Evolutionary conservation across 345 rosid genomes (phyloP), one percentile per base, ranked within the genome.

Genomic region (Cochlearia excelsa): DNA sequence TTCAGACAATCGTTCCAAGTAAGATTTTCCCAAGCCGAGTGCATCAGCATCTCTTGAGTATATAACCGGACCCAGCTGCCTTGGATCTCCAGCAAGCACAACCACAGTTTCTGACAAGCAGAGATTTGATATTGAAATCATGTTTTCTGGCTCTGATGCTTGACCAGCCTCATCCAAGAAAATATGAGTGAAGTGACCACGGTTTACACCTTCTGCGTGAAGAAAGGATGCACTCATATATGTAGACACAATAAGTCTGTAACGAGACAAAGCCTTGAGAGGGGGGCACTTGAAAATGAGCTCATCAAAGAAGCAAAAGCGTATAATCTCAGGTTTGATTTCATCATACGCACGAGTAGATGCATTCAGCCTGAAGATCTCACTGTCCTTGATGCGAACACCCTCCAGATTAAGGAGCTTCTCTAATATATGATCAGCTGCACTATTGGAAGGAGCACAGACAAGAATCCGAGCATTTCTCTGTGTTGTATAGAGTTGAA

Each of bases 111-210:
- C 74, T 60, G 57, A 49, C 57, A 37, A 49, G 80, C 91, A 80
- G 62, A 84, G 77, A 63, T 74, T 73, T 6, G 96, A 75, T 37
- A 92, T 42, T 6, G 97, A 81, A 51, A 92, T 65, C 95, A 88
- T 80, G 76, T 78, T 92, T 73, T 92, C 97, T 41, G 99, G 95
- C 70, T 92, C 99, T 44, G 99, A 92, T 54, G 94, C 95, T 77
- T 92, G 97, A 59, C 95, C 97, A 54, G 99, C 95, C 74, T 92
- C 97, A 61, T 92, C 97, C 69, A 88, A 73, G 78, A 88, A 84
- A 41, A 92, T 76, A 74, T 92, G 97, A 71, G 99, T 79, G 87
- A 92, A 92, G 57, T 92, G 87, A 16, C 95, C 90, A 26, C 60
- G 81, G 5, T 53, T n/a, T 56, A 92, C 67, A 49, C 85, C 87